Base-by-base conservation (phyloP, 306 rosid genomes). In the Morella rubra region DNA sequence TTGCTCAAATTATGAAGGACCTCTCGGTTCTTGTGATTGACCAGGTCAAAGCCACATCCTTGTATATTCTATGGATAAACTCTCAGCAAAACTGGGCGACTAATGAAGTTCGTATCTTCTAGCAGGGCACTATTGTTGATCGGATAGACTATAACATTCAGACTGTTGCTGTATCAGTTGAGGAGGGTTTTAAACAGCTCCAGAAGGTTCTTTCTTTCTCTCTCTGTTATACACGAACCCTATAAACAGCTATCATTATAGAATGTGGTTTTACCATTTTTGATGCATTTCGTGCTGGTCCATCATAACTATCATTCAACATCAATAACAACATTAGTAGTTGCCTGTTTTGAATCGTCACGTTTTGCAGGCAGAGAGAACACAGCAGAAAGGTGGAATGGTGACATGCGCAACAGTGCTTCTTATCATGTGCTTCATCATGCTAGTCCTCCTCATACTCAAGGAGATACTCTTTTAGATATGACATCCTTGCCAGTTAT, bases 1-100 rank as follows among this genome's bases (percentile, higher is more conserved):
- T 91, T 70, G 97, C 91, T 50, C 94, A 91, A 81, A 87, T 91
- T 75, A 89, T 91, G 97, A 91, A 87, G 87, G 97, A 91, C 76
- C 91, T 91, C 69, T 91, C 94, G 0, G 89, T 84, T 71, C 88
- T 91, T 69, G 97, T 91, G 73, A 89, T 91, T 76, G 97, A 91
- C 73, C 97, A 89, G 92, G 97, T 91, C 42, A 72, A 58, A 71
- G 56, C 62, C 40, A 55, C 53, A 44, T 59, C 76, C 61, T 75
- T 77, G 15, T 65, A 20, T 47, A 50, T n/a, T 62, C 52, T 65
- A 59, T 40, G 75, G 80, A 64, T 59, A 81, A 61, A 79, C 49
- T 50, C 49, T 50, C n/a, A 15, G 54, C 14, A 45, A 80, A 69
- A 55, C 59, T 74, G 71, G 55, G 56, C 83, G 81, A 81, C 73